These are phyloP conservation scores for Colletotrichum eleusines DNA, from an alignment of 2,329 filamentous ascomycete species.

Conservation along the genomic window DNA sequence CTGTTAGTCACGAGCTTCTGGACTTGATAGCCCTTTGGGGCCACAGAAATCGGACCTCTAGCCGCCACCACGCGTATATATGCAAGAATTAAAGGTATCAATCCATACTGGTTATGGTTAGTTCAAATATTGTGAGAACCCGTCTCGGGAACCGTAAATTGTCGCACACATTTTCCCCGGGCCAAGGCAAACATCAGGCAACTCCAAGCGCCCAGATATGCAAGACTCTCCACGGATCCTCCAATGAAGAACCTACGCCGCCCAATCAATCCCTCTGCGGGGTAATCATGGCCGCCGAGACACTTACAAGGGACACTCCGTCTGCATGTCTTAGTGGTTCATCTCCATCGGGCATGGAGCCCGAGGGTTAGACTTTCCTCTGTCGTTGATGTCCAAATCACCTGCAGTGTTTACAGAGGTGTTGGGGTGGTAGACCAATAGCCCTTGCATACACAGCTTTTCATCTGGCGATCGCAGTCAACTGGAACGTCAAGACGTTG, in stretches of 20 bases:
- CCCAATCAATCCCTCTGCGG: constrained; percentile 10
- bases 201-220: constrained; percentile 7
- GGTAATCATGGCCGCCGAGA: constrained; percentile 9
- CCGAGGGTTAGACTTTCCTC: background rate
- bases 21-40: too few relatives aligned
- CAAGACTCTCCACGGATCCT: background rate
- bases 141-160: background rate
- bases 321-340: background rate
- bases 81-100: background rate
- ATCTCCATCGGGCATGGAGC: background rate
- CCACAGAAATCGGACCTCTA: background rate
- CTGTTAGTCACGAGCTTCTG: background rate
- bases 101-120: rapidly evolving
- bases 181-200: background rate
- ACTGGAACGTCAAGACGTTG: background rate
- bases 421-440: too few relatives aligned
- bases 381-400: background rate
- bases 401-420: background rate
- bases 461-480: background rate
- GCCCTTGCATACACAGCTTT: background rate
- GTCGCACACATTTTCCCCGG: too few relatives aligned
- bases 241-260: background rate
- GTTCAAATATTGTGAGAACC: background rate
- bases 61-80: too few relatives aligned
- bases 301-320: background rate